phyloP scores from a whole-genome alignment of 495 filamentous ascomycete genomes.

The Immersiella caudata region DNA sequence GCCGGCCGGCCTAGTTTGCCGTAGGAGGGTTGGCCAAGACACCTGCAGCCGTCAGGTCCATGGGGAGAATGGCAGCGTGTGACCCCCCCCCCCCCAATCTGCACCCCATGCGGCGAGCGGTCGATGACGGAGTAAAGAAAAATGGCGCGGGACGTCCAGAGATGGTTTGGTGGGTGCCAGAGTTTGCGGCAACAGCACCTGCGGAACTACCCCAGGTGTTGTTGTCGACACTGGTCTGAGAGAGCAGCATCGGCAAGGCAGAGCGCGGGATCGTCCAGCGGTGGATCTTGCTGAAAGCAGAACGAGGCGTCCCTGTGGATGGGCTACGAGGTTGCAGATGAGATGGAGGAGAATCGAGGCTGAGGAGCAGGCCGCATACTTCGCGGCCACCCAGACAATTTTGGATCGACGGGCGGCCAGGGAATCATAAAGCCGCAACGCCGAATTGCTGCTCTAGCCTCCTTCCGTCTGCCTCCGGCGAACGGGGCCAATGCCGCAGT shows the following conservation, averaged over 20 bases:
- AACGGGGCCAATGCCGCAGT: not conserved
- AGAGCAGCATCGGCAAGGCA: not conserved
- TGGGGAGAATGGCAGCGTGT: not conserved
- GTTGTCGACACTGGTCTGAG: not conserved
- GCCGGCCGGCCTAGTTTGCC: constrained; percentile 1
- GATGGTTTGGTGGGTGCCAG: not conserved
- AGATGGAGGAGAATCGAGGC: not conserved
- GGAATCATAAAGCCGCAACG: not conserved
- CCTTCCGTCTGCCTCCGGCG: not conserved
- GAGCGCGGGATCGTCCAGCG: not conserved
- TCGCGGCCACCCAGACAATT: not conserved
- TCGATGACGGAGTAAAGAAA: not conserved
- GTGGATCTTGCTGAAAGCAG: not conserved
- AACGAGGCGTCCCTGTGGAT: not conserved
- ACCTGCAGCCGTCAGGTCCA: constrained; percentile 1
- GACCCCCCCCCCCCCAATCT: not conserved
- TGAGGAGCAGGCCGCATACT: not conserved
- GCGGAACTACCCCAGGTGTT: not conserved
- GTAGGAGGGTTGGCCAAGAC: not conserved
- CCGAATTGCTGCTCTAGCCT: not conserved
- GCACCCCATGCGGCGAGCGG: not conserved
- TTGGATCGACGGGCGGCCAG: not conserved
- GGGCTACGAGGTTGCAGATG: not conserved
- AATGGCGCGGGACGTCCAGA: not conserved
- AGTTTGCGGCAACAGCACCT: not conserved